phyloP scores from a whole-genome alignment of 1,284 basidiomycete species.

The Athelia sp. region DNA sequence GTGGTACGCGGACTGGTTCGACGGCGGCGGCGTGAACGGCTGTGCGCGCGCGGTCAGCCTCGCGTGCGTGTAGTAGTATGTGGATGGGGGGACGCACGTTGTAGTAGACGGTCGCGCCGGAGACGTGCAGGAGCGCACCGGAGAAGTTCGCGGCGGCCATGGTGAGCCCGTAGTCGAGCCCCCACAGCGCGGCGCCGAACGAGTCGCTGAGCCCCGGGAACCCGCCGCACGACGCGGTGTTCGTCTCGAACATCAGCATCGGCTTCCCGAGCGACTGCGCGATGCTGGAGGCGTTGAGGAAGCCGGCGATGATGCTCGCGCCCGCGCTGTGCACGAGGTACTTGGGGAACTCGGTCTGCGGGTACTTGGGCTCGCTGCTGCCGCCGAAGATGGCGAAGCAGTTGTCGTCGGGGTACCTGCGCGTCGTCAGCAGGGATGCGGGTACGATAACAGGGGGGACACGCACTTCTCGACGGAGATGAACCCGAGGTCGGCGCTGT shows the following conservation, averaged over 20 bases:
- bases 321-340: slow-evolving; percentile 58
- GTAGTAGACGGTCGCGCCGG: slow-evolving; percentile 36
- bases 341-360: slow-evolving; percentile 48
- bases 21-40: slow-evolving; percentile 27
- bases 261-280: slow-evolving; percentile 45
- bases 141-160: slow-evolving; percentile 34
- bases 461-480: slow-evolving; percentile 56
- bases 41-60: slow-evolving; percentile 1
- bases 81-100: slow-evolving; percentile 27
- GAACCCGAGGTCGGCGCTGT: slow-evolving; percentile 37
- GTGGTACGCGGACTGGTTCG: slow-evolving; percentile 30
- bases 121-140: slow-evolving; percentile 30
- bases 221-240: slow-evolving; percentile 79
- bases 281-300: slow-evolving; percentile 41
- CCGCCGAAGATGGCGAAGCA: slow-evolving; percentile 49
- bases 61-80: slow-evolving; percentile 5
- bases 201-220: slow-evolving; percentile 13
- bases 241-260: slow-evolving; percentile 64
- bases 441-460: slow-evolving; percentile 22
- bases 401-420: slow-evolving; percentile 38
- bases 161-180: slow-evolving; percentile 30
- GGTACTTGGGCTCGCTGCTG: slow-evolving; percentile 33
- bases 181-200: slow-evolving; percentile 48
- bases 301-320: slow-evolving; percentile 39
- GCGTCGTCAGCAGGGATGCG: neutral